These are phyloP conservation scores for Fraxinus floribunda DNA, from an alignment of 305 asterid genomes.

Conservation along the genomic window DNA sequence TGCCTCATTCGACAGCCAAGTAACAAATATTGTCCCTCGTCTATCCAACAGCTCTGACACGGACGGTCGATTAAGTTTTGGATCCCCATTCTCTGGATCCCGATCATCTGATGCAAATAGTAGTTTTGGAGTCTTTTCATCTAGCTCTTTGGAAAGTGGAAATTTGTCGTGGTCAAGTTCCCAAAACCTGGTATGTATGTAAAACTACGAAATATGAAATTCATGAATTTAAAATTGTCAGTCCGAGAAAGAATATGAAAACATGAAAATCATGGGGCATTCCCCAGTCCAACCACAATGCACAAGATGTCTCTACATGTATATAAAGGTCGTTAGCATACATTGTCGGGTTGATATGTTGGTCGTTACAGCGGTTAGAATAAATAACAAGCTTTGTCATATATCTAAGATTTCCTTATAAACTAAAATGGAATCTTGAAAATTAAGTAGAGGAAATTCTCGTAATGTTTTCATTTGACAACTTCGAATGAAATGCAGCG, in stretches of 20 bases:
- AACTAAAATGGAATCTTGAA: background rate
- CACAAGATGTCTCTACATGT: background rate
- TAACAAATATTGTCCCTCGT: background rate
- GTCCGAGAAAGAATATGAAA: background rate
- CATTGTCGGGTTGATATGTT: background rate
- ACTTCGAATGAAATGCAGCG: background rate
- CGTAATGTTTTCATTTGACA: background rate
- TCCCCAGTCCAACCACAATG: background rate
- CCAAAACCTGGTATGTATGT: conserved; percentile 8
- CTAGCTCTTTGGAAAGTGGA: conserved; percentile 9
- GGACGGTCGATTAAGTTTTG: background rate
- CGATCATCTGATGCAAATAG: background rate
- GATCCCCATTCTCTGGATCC: conserved; percentile 2
- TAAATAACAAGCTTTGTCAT: background rate
- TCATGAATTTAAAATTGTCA: background rate
- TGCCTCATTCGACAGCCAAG: background rate
- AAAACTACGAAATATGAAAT: background rate
- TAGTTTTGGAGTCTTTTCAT: conserved; percentile 11
- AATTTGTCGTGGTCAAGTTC: conserved; percentile 12
- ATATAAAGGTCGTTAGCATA: background rate
- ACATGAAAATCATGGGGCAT: background rate
- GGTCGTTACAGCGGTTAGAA: background rate
- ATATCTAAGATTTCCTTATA: background rate
- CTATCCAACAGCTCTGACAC: conserved; percentile 6
- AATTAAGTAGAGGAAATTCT: background rate